These are phyloP conservation scores for Musa troglodytarum DNA, from an alignment of 176 grass and related monocot genomes.

Conservation along the genomic window DNA sequence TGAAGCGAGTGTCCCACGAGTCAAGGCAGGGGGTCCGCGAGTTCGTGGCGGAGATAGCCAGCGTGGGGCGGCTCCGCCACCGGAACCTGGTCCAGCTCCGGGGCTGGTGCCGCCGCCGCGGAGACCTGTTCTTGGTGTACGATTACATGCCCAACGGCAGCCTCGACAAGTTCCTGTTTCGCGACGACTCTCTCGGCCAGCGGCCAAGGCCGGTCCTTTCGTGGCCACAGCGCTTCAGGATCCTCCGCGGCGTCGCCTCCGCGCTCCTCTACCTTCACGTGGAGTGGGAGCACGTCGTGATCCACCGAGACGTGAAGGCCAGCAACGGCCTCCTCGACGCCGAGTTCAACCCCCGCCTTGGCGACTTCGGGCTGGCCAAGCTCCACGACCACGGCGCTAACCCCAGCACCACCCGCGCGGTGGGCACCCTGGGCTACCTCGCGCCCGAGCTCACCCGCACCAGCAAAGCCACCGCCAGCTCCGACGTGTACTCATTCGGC, in stretches of 20 bases:
- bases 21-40: constrained; percentile 29
- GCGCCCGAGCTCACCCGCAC: constrained; percentile 28
- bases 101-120: constrained; percentile 27
- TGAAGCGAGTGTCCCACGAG: constrained; percentile 28
- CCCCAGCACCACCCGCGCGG: constrained; percentile 25
- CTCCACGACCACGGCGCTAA: constrained; percentile 25
- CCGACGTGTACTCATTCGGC: constrained; percentile 3
- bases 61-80: constrained; percentile 27
- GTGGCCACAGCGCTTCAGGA: constrained; percentile 20
- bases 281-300: constrained; percentile 32
- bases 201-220: neutral
- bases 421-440: constrained; percentile 39
- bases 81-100: constrained; percentile 36
- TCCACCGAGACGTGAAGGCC: constrained; percentile 31
- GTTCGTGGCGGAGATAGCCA: constrained; percentile 35
- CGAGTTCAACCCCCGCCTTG: constrained; percentile 22
- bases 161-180: constrained; percentile 27
- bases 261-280: constrained; percentile 27
- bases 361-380: constrained; percentile 33
- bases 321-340: constrained; percentile 26
- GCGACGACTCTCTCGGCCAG: neutral
- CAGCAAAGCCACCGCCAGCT: constrained; percentile 20
- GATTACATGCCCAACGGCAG: constrained; percentile 41
- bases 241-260: constrained; percentile 22
- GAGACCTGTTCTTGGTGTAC: constrained; percentile 32